These are phyloP conservation scores for Tricholoma furcatifolium DNA, from an alignment of 768 basidiomycete genomes.

Conservation along the genomic window DNA sequence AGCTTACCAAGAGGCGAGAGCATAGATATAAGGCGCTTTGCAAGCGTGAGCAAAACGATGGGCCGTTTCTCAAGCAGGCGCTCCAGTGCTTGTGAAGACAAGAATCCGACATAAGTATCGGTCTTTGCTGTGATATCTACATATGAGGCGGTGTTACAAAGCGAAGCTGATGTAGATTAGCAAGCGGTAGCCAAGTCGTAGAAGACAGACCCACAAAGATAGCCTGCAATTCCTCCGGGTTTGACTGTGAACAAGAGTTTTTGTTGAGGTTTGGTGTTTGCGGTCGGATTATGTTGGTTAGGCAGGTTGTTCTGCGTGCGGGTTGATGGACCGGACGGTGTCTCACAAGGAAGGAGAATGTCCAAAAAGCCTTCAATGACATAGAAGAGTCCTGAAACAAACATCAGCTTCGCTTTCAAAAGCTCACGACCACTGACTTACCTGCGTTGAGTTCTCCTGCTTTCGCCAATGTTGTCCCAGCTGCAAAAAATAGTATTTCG, in stretches of 20 bases:
- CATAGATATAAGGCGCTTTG: conserved; percentile 93
- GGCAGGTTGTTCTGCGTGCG: conserved; percentile 16
- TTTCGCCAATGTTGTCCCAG: conserved; percentile 81
- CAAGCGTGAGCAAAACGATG: conserved; percentile 92
- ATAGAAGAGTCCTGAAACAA: conserved; percentile 72
- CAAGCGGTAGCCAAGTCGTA: background rate
- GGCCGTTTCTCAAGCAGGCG: conserved; percentile 90
- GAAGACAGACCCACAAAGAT: conserved; percentile 58
- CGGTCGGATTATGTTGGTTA: conserved; percentile 1
- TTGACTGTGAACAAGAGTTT: conserved; percentile 93
- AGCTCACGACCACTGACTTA: conserved; percentile 20
- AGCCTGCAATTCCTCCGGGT: conserved; percentile 96
- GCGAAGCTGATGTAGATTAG: conserved; percentile 56
- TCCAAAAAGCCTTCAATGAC: conserved; percentile 97
- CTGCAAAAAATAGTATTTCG: conserved; percentile 90
- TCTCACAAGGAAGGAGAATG: conserved; percentile 69
- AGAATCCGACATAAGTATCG: conserved; percentile 96
- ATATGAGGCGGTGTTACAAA: conserved; percentile 91
- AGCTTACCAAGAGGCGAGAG: conserved; percentile 86
- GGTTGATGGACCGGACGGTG: conserved; percentile 19
- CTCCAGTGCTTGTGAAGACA: conserved; percentile 87
- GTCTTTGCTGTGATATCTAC: conserved; percentile 97
- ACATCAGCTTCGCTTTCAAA: conserved; percentile 5
- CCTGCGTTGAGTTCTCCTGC: conserved; percentile 91
- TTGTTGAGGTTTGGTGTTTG: conserved; percentile 34